Percentiles rank a stretch among this genome's conserved stretches.
Evolutionary conservation across 1,284 basidiomycete genomes (phyloP).

Genomic region (Malassezia yamatoensis): DNA sequence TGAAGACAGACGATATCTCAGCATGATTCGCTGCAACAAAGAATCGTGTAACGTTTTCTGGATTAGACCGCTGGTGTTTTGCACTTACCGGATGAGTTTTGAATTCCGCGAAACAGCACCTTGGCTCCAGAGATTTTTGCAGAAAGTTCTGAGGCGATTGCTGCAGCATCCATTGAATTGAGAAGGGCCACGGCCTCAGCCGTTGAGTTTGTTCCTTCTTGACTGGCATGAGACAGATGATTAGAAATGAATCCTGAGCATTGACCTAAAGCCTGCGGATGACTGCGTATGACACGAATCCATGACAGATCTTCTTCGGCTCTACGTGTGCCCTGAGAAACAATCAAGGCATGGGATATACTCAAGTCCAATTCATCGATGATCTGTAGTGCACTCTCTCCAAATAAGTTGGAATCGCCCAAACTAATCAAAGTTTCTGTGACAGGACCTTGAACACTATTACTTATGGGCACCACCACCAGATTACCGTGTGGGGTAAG

Average conservation of each 20-base stretch:
- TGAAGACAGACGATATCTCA: too few relatives aligned
- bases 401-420: neutral
- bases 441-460: conserved; percentile 8
- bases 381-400: neutral
- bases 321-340: neutral
- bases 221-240: conserved; percentile 1
- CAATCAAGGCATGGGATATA: conserved; percentile 11
- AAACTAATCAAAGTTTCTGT: conserved; percentile 3
- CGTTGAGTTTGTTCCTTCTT: conserved; percentile 2
- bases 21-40: conserved; percentile 1
- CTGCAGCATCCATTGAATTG: neutral
- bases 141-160: conserved; percentile 7
- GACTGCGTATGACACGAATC: conserved; percentile 12
- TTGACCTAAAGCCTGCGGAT: conserved; percentile 15
- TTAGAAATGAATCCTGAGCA: conserved; percentile 8
- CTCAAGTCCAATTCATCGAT: conserved; percentile 8
- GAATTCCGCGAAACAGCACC: conserved; percentile 5
- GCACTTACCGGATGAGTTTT: conserved; percentile 1
- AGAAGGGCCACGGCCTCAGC: conserved; percentile 10
- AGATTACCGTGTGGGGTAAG: neutral
- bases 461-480: conserved; percentile 5
- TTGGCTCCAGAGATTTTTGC: conserved; percentile 2
- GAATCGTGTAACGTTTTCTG: conserved; percentile 15
- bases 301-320: neutral
- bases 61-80: neutral